Conservation (phyloP, 2,329 filamentous ascomycete species). For the Colletotrichum horii region DNA sequence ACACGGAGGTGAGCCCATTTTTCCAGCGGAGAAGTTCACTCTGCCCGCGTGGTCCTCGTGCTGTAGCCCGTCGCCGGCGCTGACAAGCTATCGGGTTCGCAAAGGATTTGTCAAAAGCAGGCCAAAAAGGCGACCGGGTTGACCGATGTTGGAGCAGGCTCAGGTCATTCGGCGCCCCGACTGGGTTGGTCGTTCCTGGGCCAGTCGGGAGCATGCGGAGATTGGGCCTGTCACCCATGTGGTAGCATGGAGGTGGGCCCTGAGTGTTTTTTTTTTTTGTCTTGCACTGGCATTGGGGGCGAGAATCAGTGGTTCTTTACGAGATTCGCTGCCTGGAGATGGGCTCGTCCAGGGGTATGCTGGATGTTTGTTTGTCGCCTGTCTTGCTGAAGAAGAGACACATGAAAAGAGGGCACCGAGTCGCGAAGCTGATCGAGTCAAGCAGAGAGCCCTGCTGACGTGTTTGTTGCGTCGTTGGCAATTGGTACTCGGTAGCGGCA, state of each 20-base stretch:
- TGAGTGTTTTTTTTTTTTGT: not conserved
- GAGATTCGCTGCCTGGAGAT: not conserved
- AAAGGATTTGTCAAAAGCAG: slow-evolving; percentile 1
- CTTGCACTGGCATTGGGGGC: not conserved
- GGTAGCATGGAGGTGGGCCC: not conserved
- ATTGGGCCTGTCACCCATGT: not conserved
- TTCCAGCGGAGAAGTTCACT: not conserved
- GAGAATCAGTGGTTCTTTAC: not conserved
- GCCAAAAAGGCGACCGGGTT: not conserved
- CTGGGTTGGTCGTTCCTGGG: slow-evolving; percentile 5
- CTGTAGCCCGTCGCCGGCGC: not conserved
- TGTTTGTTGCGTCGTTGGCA: not conserved
- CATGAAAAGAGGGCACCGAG: not conserved
- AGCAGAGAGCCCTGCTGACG: not conserved
- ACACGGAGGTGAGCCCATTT: not conserved
- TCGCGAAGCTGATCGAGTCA: not conserved
- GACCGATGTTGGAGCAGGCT: not conserved
- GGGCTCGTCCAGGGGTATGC: not conserved
- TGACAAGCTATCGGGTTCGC: not conserved
- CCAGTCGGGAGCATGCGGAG: slow-evolving; percentile 16
- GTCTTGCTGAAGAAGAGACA: not conserved
- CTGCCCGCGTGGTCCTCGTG: too few species aligned
- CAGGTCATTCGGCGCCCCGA: slow-evolving; percentile 1
- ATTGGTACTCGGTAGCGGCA: not conserved
- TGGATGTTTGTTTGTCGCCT: not conserved